These are phyloP conservation scores for Lecanicillium sp. DNA, from an alignment of 2,329 filamentous ascomycete genomes.

Conservation along the genomic window DNA sequence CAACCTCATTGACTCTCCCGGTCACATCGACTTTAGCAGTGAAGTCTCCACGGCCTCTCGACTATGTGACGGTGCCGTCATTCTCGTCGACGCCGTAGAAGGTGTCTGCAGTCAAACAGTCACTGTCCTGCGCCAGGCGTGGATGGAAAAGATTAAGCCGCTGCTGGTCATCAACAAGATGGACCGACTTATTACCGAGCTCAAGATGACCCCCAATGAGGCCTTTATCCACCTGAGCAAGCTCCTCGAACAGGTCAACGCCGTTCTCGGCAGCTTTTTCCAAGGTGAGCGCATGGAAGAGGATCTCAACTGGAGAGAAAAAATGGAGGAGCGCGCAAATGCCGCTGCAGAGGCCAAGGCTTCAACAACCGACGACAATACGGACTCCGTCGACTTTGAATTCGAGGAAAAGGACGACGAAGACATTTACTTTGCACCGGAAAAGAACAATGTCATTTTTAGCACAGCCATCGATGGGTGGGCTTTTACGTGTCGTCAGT, in stretches of 20 bases:
- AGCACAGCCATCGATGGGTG: slow-evolving; percentile 97
- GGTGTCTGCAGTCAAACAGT: slow-evolving; percentile 98
- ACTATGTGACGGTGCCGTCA: slow-evolving; percentile 88
- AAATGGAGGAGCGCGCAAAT: slow-evolving; percentile 78
- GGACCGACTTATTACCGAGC: slow-evolving; percentile 86
- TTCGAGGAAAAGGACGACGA: slow-evolving; percentile 94
- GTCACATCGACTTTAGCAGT: slow-evolving; percentile 97
- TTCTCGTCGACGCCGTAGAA: slow-evolving; percentile 93
- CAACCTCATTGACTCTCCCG: slow-evolving; percentile 95
- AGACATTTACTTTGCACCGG: slow-evolving; percentile 94
- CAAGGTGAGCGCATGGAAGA: slow-evolving; percentile 98
- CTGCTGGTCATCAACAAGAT: slow-evolving; percentile 98
- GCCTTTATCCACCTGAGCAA: slow-evolving; percentile 86
- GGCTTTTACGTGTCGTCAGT: slow-evolving; percentile 95
- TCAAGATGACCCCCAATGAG: slow-evolving; percentile 87
- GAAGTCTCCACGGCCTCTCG: slow-evolving; percentile 95
- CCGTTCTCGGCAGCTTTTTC: slow-evolving; percentile 94
- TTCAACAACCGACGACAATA: slow-evolving; percentile 40
- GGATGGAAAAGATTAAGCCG: slow-evolving; percentile 92
- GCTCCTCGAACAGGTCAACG: slow-evolving; percentile 91
- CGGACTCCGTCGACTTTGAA: slow-evolving; percentile 53
- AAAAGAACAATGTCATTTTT: slow-evolving; percentile 99
- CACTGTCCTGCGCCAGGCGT: slow-evolving; percentile 88
- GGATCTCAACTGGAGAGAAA: slow-evolving; percentile 90
- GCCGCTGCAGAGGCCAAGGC: slow-evolving; percentile 61